These are phyloP conservation scores for Cystobasidium slooffiae DNA, from an alignment of 1,284 basidiomycete species.

Conservation along the genomic window DNA sequence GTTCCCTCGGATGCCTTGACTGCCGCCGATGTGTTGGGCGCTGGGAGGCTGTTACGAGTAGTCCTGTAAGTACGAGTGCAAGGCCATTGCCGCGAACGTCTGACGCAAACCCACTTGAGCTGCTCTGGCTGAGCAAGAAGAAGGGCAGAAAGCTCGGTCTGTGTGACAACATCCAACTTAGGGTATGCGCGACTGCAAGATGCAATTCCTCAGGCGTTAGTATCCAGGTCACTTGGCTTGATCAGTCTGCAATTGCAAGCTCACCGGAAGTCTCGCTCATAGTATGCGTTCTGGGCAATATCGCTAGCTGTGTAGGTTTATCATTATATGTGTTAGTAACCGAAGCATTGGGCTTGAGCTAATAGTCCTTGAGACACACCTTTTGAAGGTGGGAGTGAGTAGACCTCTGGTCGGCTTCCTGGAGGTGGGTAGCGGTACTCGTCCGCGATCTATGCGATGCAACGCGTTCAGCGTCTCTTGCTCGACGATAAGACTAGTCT, in stretches of 20 bases:
- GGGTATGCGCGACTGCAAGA: conserved; percentile 30
- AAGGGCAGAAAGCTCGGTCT: conserved; percentile 40
- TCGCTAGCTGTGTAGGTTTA: conserved; percentile 26
- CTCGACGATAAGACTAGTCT: not conserved
- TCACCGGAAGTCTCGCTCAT: conserved; percentile 44
- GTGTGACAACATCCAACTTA: conserved; percentile 39
- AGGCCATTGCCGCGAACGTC: not conserved
- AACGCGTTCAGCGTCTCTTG: conserved; percentile 2
- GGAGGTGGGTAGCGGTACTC: conserved; percentile 36
- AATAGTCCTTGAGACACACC: conserved; percentile 6
- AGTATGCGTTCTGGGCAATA: conserved; percentile 43
- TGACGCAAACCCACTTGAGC: conserved; percentile 21
- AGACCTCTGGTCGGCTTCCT: conserved; percentile 36
- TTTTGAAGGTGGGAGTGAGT: conserved; percentile 38
- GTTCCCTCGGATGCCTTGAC: conserved; percentile 28
- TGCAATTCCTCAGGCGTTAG: not conserved
- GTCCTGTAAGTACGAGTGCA: not conserved
- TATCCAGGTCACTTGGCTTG: not conserved
- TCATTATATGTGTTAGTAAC: not conserved
- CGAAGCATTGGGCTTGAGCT: not conserved
- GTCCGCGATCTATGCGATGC: conserved; percentile 18
- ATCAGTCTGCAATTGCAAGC: not conserved
- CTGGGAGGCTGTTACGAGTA: conserved; percentile 25
- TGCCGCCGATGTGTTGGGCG: conserved; percentile 20
- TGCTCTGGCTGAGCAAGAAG: conserved; percentile 43